Percentiles rank a stretch among this genome's conserved stretches.
phyloP scores from a whole-genome alignment of 176 grass and related monocot genomes.

The Oryza longistaminata region DNA sequence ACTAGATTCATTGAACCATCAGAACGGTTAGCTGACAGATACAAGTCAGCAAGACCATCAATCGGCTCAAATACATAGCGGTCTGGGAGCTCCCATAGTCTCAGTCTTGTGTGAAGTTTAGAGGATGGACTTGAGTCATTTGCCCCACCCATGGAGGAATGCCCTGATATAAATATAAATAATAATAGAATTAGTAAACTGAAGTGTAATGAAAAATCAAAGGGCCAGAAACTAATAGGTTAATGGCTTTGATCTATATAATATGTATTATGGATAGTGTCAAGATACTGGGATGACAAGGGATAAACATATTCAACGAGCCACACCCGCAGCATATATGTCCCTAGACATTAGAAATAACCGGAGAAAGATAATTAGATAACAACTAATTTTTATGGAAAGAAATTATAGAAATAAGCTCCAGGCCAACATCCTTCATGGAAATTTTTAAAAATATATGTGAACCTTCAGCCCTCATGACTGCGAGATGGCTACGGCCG shows the following conservation, averaged over 20 bases:
- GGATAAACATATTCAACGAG: not conserved
- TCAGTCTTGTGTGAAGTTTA: slow-evolving; percentile 78
- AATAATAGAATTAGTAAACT: not conserved
- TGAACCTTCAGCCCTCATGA: slow-evolving; percentile 34
- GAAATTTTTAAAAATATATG: not conserved
- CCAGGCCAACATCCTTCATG: not conserved
- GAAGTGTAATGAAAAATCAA: slow-evolving; percentile 24
- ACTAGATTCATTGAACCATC: slow-evolving; percentile 81
- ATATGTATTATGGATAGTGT: not conserved
- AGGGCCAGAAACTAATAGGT: not conserved
- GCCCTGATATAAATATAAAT: slow-evolving; percentile 45
- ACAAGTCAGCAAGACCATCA: slow-evolving; percentile 79
- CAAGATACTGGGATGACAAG: slow-evolving; percentile 1
- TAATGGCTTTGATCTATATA: not conserved
- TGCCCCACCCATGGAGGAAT: slow-evolving; percentile 43
- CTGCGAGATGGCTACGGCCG: not conserved
- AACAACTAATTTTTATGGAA: not conserved
- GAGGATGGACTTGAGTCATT: slow-evolving; percentile 32
- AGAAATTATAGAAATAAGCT: not conserved
- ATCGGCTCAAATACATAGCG: slow-evolving; percentile 81
- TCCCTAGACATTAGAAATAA: not conserved
- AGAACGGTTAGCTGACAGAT: slow-evolving; percentile 69
- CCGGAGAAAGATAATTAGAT: not conserved
- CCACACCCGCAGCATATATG: not conserved
- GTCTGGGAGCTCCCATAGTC: slow-evolving; percentile 83